Base-by-base conservation (phyloP, 352 stramenopile genomes). In the Pythium coloratum region DNA sequence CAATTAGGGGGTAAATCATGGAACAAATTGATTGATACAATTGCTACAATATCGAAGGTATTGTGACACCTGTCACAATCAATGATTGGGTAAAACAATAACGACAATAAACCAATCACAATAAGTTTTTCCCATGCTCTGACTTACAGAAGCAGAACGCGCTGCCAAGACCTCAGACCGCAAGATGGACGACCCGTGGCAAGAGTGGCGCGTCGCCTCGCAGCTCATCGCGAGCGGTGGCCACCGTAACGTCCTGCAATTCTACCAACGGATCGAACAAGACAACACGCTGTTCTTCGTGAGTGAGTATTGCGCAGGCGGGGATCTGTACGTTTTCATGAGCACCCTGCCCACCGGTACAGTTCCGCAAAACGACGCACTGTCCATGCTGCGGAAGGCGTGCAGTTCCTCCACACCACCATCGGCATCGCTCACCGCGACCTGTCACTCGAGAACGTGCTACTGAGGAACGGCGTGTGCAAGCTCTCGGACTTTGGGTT, bases 401-500 rank as follows among this genome's bases (percentile, higher is more conserved):
- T 77, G 20, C 40, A 65, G 24, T 80, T 64, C 54, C 56, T 80
- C 8, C 73, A 80, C 57, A 18, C 33, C 12, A 14, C 68, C 5
- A 18, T 55, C 30, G 62, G 62, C 18, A 54, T 82, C 34, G 70
- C 70, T 1, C 76, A 82, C 46, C 62, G 69, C 6, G 74, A 81
- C 51, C 44, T 81, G 13, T 73, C 66, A 4, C 62, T 80, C 18
- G 76, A 82, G 61, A 82, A 80, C 61, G 62, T 80, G 16, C 32
- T 78, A 55, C 42, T 78, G 12, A 36, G 61, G 30, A 58, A 75
- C 32, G 66, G 54, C 3, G 63, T 70, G 20, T 79, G 66, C 64
- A 80, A 78, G 59, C 70, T 86, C 47, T 67, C 60, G 6, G 78
- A 86, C 59, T 82, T 86, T 69, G 73, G 70, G 0, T 56, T 82